A percentile compares a stretch with the other conserved stretches of the same genome.
phyloP scores from a whole-genome alignment of 345 rosid genomes.

The Moringa oleifera region DNA sequence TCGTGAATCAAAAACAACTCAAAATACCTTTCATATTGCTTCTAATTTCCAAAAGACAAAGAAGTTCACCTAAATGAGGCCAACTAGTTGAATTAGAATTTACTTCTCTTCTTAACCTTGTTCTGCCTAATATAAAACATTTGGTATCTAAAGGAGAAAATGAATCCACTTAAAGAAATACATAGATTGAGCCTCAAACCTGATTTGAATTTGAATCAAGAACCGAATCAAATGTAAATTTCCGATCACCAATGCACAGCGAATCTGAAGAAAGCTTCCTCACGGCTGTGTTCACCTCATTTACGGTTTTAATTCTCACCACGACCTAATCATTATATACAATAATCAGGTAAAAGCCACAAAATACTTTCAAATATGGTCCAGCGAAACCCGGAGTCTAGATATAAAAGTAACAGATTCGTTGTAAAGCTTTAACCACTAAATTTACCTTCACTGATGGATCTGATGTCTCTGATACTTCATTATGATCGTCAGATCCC shows the following conservation, averaged over 20 bases:
- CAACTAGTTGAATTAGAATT: background rate
- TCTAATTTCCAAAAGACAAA: background rate
- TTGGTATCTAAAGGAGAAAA: background rate
- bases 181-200: conserved; percentile 33
- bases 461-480: conserved; percentile 32
- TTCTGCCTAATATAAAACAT: background rate
- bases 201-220: conserved; percentile 70
- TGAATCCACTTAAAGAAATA: too few species aligned
- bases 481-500: conserved; percentile 23
- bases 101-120: background rate
- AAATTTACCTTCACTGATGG: conserved; percentile 66
- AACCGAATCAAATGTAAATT: conserved; percentile 72
- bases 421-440: background rate
- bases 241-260: conserved; percentile 51
- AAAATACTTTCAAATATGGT: background rate
- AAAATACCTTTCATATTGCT: background rate
- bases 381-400: background rate
- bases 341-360: background rate
- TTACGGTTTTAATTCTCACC: conserved; percentile 68
- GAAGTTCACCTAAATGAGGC: background rate
- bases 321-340: conserved; percentile 41
- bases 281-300: conserved; percentile 34
- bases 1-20: too few species aligned
- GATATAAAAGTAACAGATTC: background rate
- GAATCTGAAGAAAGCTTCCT: conserved; percentile 59